Evolutionary conservation across 768 basidiomycete genomes (phyloP).

Genomic region (Lentinula detonsa): DNA sequence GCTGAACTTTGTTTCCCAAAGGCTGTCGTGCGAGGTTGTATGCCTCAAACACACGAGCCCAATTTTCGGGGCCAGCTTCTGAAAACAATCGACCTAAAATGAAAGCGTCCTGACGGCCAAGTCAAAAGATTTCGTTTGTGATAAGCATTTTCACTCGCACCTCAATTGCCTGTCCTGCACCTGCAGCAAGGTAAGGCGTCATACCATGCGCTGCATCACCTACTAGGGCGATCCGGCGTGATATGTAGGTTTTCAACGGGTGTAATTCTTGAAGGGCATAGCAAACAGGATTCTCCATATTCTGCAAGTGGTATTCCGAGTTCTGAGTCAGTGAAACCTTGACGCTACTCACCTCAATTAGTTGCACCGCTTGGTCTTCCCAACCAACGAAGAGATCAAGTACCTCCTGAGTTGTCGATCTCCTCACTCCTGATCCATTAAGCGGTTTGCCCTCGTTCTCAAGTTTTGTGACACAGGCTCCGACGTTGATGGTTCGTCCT

Average conservation of each 20-base stretch:
- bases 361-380: conserved; percentile 37
- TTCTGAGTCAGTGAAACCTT: neutral
- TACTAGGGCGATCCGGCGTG: conserved; percentile 8
- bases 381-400: conserved; percentile 31
- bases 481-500: conserved; percentile 44
- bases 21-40: conserved; percentile 24
- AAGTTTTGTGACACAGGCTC: conserved; percentile 28
- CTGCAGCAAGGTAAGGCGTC: conserved; percentile 19
- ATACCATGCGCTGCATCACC: conserved; percentile 17
- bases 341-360: conserved; percentile 32
- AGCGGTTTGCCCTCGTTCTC: conserved; percentile 27
- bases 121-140: neutral
- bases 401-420: conserved; percentile 30
- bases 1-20: conserved; percentile 11
- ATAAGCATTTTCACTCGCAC: conserved; percentile 9
- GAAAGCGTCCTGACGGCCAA: conserved; percentile 26
- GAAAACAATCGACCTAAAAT: conserved; percentile 20
- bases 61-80: conserved; percentile 11
- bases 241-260: conserved; percentile 21
- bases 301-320: too few species aligned
- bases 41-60: conserved; percentile 17
- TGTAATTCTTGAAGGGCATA: conserved; percentile 27
- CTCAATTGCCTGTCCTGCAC: conserved; percentile 23
- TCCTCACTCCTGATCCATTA: conserved; percentile 23
- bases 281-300: conserved; percentile 19